phyloP scores from a whole-genome alignment of 768 basidiomycete species.

The Coprinopsis sp. region DNA sequence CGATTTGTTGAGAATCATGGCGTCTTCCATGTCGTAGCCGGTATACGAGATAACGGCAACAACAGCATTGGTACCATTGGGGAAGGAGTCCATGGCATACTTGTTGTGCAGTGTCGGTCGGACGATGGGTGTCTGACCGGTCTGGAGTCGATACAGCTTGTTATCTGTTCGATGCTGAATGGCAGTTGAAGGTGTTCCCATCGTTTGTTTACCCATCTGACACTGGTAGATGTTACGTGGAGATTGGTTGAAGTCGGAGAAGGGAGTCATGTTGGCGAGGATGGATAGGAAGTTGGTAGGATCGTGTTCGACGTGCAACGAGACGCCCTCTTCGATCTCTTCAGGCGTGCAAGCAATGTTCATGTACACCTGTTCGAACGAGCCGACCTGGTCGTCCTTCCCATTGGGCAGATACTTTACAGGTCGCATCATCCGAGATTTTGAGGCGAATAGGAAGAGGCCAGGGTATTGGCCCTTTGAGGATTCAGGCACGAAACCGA shows the following conservation, averaged over 20 bases:
- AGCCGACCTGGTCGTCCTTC: slow-evolving; percentile 82
- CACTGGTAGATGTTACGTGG: slow-evolving; percentile 93
- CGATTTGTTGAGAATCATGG: slow-evolving; percentile 99
- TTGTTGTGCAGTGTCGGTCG: slow-evolving; percentile 87
- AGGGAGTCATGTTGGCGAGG: slow-evolving; percentile 95
- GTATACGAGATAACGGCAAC: slow-evolving; percentile 99
- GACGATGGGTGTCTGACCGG: slow-evolving; percentile 91
- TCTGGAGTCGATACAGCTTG: slow-evolving; percentile 94
- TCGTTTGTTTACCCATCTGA: slow-evolving; percentile 99
- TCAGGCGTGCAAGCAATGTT: slow-evolving; percentile 89
- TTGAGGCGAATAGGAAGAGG: slow-evolving; percentile 83
- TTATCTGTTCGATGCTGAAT: slow-evolving; percentile 93
- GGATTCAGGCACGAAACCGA: slow-evolving; percentile 84
- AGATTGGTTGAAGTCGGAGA: slow-evolving; percentile 99
- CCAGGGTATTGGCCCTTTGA: slow-evolving; percentile 97
- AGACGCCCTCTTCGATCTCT: slow-evolving; percentile 72
- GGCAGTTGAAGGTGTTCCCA: slow-evolving; percentile 97
- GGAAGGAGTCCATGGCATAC: slow-evolving; percentile 98
- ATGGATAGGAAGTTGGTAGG: slow-evolving; percentile 96
- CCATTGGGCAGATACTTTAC: slow-evolving; percentile 89
- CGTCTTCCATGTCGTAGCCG: slow-evolving; percentile 99
- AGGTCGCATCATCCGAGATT: slow-evolving; percentile 95
- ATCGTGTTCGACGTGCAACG: slow-evolving; percentile 90
- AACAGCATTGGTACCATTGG: slow-evolving; percentile 95
- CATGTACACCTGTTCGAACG: slow-evolving; percentile 99